Base-by-base conservation (phyloP, 2,329 filamentous ascomycete species). In the Pyrenochaeta sp. region DNA sequence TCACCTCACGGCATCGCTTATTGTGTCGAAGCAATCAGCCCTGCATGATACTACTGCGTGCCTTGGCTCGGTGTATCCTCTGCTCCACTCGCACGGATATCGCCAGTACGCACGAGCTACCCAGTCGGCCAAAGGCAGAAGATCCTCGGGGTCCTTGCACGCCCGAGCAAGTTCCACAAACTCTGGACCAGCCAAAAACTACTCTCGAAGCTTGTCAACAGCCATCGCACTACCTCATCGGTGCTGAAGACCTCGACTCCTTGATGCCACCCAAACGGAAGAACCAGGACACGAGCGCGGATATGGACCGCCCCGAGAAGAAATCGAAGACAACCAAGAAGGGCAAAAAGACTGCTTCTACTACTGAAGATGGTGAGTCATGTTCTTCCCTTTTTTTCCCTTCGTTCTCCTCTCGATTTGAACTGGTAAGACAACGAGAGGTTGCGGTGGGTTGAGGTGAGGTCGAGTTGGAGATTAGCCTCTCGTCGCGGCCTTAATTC, bases 231-330 rank as follows among this genome's bases (percentile, higher is more conserved):
- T 36, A 47, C 27, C 15, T 19, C 45, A 37, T 56, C 56, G 25
- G 50, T 15, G 28, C 47, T 2, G 39, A 55, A 42, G 24, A 55
- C 32, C 9, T 28, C 15, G 32, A n/a, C 32, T 40, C 9, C 34
- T 44, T 27, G 24, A 63, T 63, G 60, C 44, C 50, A 42, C 60
- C 60, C 28, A 63, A 63, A 47, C 60, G 60, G 40, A 63, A 63
- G 43, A 51, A 27, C 15, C 40, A 50, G 6, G 58, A 53, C 4
- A 30, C 40, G 5, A 36, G 39, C 12, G 54, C 37, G 15, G 32
- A 44, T 8, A 50, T 44, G 42, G 48, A 42, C 10, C 49, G 44
- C 43, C 32, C 53, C 2, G 57, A 43, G 15, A 60, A 57, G 50
- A 60, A 50, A 25, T 24, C 53, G 0, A 60, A 50, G 36, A 19